Evolutionary conservation across 2,329 filamentous ascomycete genomes (phyloP).

Genomic region (Gyromitra esculenta): DNA sequence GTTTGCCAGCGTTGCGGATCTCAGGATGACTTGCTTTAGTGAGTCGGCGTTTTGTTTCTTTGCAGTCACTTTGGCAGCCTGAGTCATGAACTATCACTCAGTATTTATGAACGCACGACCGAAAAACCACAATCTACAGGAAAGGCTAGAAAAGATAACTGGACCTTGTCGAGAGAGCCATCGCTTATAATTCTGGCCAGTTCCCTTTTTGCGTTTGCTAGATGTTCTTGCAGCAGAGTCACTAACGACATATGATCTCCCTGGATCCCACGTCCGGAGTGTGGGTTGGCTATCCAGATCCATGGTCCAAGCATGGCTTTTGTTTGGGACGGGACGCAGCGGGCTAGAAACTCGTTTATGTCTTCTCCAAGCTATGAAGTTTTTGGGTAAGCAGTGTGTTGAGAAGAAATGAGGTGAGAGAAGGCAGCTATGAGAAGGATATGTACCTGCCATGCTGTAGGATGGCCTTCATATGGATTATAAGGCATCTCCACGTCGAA

Average conservation of each 20-base stretch:
- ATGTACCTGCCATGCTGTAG: slow-evolving; percentile 40
- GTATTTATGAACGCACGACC: background rate
- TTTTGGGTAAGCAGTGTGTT: background rate
- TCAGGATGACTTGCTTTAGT: slow-evolving; percentile 33
- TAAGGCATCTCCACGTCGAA: background rate
- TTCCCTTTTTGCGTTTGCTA: slow-evolving; percentile 14
- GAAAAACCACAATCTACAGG: background rate
- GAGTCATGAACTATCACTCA: slow-evolving; percentile 37
- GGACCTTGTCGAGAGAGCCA: slow-evolving; percentile 21
- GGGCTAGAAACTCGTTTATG: slow-evolving; percentile 27
- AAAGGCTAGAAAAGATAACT: background rate
- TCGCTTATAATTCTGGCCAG: slow-evolving; percentile 24
- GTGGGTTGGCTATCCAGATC: slow-evolving; percentile 36
- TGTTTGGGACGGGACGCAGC: slow-evolving; percentile 30
- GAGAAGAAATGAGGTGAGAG: background rate
- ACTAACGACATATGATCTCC: background rate
- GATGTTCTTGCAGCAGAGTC: background rate
- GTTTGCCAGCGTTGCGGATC: background rate
- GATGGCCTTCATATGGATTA: slow-evolving; percentile 25
- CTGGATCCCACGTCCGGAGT: background rate
- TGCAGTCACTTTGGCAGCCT: slow-evolving; percentile 14
- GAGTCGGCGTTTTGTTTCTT: slow-evolving; percentile 20
- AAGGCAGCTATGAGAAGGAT: background rate
- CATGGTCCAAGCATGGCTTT: slow-evolving; percentile 2
- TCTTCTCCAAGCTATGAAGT: slow-evolving; percentile 28